phyloP scores from a whole-genome alignment of 345 rosid species.

The Gossypium herbaceum region DNA sequence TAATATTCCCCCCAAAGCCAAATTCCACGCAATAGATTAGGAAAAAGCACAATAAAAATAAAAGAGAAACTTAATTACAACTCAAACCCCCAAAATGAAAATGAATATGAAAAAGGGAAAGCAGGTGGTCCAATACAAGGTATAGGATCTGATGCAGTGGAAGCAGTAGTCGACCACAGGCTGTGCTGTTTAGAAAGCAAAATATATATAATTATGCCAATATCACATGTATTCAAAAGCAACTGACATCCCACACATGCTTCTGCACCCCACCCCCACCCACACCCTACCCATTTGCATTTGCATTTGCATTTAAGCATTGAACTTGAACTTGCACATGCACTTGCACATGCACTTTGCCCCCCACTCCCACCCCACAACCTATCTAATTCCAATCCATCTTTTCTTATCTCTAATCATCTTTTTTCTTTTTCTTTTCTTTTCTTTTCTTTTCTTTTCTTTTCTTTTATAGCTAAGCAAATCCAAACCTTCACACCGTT shows the following conservation, averaged over 20 bases:
- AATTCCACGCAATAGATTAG: constrained; percentile 3
- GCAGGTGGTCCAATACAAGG: constrained; percentile 18
- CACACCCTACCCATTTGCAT: constrained; percentile 19
- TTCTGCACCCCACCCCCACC: constrained; percentile 25
- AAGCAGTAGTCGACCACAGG: constrained; percentile 10
- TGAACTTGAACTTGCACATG: constrained; percentile 29
- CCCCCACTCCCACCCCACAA: neutral
- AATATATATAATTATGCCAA: constrained; percentile 24
- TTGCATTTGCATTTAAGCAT: neutral
- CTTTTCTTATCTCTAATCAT: neutral
- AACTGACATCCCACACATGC: constrained; percentile 38
- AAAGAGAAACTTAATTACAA: neutral
- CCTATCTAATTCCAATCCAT: constrained; percentile 1
- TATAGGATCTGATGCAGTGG: neutral
- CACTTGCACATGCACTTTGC: constrained; percentile 39
- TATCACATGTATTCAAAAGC: constrained; percentile 34
- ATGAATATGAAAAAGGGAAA: neutral
- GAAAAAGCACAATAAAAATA: neutral
- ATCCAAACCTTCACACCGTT: neutral
- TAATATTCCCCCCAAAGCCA: constrained; percentile 19
- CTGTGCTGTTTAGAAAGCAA: neutral
- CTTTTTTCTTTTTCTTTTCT: neutral
- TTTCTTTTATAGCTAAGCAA: neutral
- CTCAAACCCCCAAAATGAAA: neutral
- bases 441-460: neutral